Conservation (phyloP, 2,329 filamentous ascomycete genomes). For the Lachnellula subtilissima region DNA sequence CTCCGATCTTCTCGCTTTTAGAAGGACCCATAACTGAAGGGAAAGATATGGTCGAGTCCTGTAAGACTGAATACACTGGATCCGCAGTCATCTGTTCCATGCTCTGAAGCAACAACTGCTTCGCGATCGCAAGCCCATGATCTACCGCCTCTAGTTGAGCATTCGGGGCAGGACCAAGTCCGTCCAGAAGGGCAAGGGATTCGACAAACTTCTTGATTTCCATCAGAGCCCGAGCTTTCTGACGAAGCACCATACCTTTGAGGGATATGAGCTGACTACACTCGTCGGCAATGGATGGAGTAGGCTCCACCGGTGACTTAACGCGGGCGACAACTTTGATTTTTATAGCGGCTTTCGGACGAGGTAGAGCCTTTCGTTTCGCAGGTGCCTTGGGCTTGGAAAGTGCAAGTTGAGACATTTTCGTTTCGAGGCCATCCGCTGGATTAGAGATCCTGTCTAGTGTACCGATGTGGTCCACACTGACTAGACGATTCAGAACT, state of each 20-base stretch:
- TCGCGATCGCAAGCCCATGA: conserved; percentile 59
- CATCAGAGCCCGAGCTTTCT: conserved; percentile 45
- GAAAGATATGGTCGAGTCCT: conserved; percentile 88
- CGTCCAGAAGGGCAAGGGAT: conserved; percentile 51
- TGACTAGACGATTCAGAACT: conserved; percentile 38
- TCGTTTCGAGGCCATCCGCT: conserved; percentile 16
- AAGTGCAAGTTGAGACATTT: conserved; percentile 27
- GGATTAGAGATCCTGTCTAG: conserved; percentile 18
- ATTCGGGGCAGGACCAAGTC: conserved; percentile 42
- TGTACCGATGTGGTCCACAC: conserved; percentile 33
- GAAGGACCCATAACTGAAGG: conserved; percentile 52
- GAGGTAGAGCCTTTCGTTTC: conserved; percentile 30
- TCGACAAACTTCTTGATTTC: conserved; percentile 48
- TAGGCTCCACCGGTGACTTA: conserved; percentile 21
- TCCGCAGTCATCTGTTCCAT: conserved; percentile 70
- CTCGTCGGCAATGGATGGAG: conserved; percentile 25
- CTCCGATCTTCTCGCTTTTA: conserved; percentile 19
- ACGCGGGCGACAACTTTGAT: conserved; percentile 27
- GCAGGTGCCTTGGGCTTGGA: conserved; percentile 31
- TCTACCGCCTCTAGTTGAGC: conserved; percentile 39
- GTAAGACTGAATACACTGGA: conserved; percentile 81
- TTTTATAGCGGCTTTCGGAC: conserved; percentile 25
- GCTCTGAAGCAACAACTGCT: conserved; percentile 63
- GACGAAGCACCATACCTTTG: conserved; percentile 44
- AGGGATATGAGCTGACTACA: conserved; percentile 37